phyloP scores from a whole-genome alignment of 2,329 filamentous ascomycete species.

The Arthrinium phaeospermum region DNA sequence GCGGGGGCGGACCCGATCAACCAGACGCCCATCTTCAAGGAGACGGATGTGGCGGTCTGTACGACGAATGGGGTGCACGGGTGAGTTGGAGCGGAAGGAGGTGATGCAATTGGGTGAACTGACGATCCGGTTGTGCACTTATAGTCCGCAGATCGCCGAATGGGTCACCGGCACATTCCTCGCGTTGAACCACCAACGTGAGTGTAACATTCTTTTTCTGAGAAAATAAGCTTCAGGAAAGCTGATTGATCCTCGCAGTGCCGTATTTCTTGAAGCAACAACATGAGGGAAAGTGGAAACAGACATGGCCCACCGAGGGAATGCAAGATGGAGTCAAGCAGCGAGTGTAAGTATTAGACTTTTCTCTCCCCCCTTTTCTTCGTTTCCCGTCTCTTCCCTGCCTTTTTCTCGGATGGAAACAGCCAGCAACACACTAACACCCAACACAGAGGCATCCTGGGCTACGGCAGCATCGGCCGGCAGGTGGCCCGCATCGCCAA shows the following conservation, averaged over 20 bases:
- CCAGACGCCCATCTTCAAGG: slow-evolving; percentile 52
- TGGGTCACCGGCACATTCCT: slow-evolving; percentile 61
- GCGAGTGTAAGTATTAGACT: slow-evolving; percentile 51
- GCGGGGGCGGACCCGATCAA: slow-evolving; percentile 59
- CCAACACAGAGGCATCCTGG: slow-evolving; percentile 43
- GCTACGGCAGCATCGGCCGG: slow-evolving; percentile 52
- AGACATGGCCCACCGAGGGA: slow-evolving; percentile 39
- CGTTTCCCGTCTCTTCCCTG: too few relatives aligned
- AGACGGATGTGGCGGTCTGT: slow-evolving; percentile 56
- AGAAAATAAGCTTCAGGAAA: neutral
- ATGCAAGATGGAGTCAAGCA: slow-evolving; percentile 53
- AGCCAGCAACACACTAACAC: slow-evolving; percentile 23
- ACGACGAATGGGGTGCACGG: slow-evolving; percentile 65
- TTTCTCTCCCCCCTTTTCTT: slow-evolving; percentile 36
- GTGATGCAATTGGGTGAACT: too few relatives aligned
- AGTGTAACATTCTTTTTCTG: slow-evolving; percentile 30
- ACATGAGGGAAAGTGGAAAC: slow-evolving; percentile 46
- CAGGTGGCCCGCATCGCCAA: slow-evolving; percentile 55
- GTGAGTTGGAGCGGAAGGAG: slow-evolving; percentile 39
- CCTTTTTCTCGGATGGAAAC: too few relatives aligned
- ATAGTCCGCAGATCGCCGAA: slow-evolving; percentile 61
- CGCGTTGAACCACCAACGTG: slow-evolving; percentile 53
- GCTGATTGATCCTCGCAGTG: neutral
- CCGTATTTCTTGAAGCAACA: slow-evolving; percentile 18
- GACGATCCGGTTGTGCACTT: neutral